Evolutionary conservation across 176 grass and related monocot species (phyloP), one percentile per base, ranked within the genome.

Genomic region (Zoysia pacifica): DNA sequence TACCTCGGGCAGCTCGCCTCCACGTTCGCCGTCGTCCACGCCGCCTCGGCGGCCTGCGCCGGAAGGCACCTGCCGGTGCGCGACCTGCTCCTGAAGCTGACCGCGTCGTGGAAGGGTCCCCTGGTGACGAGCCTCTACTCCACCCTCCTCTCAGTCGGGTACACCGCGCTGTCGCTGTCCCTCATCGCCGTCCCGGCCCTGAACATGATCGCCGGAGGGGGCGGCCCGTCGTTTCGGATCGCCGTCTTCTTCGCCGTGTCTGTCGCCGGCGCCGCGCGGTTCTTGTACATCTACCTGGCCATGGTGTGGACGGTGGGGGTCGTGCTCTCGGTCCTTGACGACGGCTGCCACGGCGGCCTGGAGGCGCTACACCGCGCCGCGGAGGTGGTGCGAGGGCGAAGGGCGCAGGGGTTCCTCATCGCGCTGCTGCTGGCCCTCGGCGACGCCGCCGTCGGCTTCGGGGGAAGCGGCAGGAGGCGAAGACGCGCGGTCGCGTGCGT

Each of bases 271-370:
- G 19, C 44, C 14, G 79, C 79, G 10, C 62, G 74, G 2, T 36
- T 88, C 49, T 39, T 83, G 11, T 88, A 83, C 14, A 10, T 88
- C 5, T 83, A 88, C 69, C 16, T 88, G n/a, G 68, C 51, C 35
- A 83, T 79, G 80, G 51, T 79, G 48, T 88, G 86, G 86, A 61
- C 43, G 75, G 49, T 83, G 12, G 75, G 86, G 36, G 16, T 83
- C 44, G 86, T 83, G 50, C 37, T 79, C 51, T 74, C 86, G 13
- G 55, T 79, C 18, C 9, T 88, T 9, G 86, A 88, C 46, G 81
- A 88, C 10, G 79, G 80, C 3, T 83, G 67, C 15, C 77, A 43
- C 4, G 80, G 75, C 28, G 86, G 86, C 28, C 36, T 88, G 3
- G 69, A 73, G n/a, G 86, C 81, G n/a, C 40, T 88, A 11, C 44